Base-by-base conservation (phyloP, 1,139 yeast genomes). In the Taphrina pruni region DNA sequence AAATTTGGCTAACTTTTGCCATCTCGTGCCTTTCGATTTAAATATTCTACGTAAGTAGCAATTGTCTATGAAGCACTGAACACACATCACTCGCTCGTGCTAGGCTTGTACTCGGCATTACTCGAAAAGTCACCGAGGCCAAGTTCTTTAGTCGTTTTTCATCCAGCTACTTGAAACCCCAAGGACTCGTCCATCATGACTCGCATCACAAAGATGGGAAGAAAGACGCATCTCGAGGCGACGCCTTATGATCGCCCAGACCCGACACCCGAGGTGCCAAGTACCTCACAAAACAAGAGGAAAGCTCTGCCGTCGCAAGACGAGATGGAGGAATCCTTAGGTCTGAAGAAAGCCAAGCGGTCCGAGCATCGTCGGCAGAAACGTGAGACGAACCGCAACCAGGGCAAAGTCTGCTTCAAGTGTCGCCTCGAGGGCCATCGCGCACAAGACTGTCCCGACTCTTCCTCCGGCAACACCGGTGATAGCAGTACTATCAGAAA, bases 121-220 rank as follows among this genome's bases (percentile, higher is more conserved):
- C 17, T 17, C 17, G 17, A 17, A 17, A 17, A 17, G 17, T 17
- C 17, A 17, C 17, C 17, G 17, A 17, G 17, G 17, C 41, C 41
- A 38, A 38, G 41, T 38, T 38, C 41, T 11, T 11, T 11, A 11
- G 41, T 38, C 41, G 11, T 38, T 38, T 38, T 38, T 38, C 41
- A 17, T 11, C 41, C 41, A 38, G 41, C 51, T 8, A 7, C 17
- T 46, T 46, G 17, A n/a, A 17, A 17, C 17, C 17, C 17, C 17
- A 17, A 17, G 17, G 17, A 17, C 17, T 17, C 17, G 17, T 17
- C 32, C 12, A 57, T 21, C 45, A 69, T 69, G 71, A 66, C 71
- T 17, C 64, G 71, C 43, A 46, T 65, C 46, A 69, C 71, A 14
- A 69, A 69, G 56, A 60, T 69, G 69, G 71, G 71, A 11, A 32